phyloP scores from a whole-genome alignment of 176 grass and related monocot genomes.

The Juncus inflexus region DNA sequence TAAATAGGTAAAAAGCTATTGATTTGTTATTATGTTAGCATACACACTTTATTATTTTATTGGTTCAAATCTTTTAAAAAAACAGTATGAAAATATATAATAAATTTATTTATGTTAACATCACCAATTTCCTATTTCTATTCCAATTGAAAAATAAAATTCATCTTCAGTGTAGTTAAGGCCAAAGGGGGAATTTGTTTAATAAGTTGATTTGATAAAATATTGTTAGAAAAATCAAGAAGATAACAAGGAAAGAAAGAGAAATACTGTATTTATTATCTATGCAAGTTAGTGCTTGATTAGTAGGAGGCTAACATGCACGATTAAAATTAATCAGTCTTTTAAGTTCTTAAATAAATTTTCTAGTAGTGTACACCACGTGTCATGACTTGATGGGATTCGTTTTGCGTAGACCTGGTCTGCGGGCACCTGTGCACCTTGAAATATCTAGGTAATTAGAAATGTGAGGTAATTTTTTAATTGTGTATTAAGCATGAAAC shows the following conservation, averaged over 20 bases:
- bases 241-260: no score
- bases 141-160: not conserved
- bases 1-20: no score
- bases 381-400: slow-evolving; percentile 4
- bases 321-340: slow-evolving; percentile 13
- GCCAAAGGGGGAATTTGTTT: slow-evolving; percentile 3
- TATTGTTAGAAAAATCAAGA: not conserved
- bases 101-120: not conserved
- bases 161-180: slow-evolving; percentile 4
- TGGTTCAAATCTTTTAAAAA: no score
- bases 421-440: not conserved
- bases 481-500: no score
- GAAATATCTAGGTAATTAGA: no score
- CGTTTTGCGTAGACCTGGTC: slow-evolving; percentile 7
- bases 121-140: slow-evolving; percentile 1
- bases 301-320: slow-evolving; percentile 31
- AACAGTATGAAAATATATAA: no score
- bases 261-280: not conserved
- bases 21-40: no score
- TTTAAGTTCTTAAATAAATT: slow-evolving; percentile 7
- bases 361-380: slow-evolving; percentile 11
- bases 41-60: no score
- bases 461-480: no score
- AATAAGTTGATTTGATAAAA: not conserved
- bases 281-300: slow-evolving; percentile 20